A percentile compares a stretch with the other conserved stretches of the same genome.
Conservation (phyloP, 805 yeast genomes). For the Metschnikowia colocasiae region DNA sequence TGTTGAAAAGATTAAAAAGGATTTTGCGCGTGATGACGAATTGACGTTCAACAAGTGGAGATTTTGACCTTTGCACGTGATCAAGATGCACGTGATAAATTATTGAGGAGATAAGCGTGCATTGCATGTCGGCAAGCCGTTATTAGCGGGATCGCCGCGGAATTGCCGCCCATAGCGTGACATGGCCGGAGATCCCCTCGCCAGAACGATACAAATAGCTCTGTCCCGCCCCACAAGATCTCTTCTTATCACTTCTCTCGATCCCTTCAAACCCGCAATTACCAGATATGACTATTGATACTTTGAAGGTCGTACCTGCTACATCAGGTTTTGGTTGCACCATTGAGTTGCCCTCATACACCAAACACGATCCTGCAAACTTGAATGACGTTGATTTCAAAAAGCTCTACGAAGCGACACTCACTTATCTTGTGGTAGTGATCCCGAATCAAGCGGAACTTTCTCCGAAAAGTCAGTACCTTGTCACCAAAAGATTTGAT, state of each 20-base stretch:
- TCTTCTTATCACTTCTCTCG: background rate
- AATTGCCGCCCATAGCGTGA: background rate
- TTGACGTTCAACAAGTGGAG: background rate
- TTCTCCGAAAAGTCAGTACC: constrained; percentile 70
- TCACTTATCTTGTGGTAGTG: constrained; percentile 66
- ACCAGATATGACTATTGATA: constrained; percentile 5
- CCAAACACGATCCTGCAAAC: constrained; percentile 65
- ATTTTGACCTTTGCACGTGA: background rate
- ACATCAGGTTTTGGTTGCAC: constrained; percentile 57
- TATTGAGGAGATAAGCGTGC: background rate
- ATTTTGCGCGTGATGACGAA: background rate
- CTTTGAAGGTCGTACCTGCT: constrained; percentile 11
- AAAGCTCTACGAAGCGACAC: constrained; percentile 58
- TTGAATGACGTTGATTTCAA: constrained; percentile 65
- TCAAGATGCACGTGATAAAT: background rate
- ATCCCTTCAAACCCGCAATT: background rate
- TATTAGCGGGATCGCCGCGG: background rate
- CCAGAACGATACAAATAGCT: background rate
- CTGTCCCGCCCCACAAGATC: background rate
- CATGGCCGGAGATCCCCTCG: background rate
- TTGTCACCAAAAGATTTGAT: constrained; percentile 73
- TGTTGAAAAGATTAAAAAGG: background rate
- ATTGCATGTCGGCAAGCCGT: background rate
- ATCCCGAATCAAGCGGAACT: constrained; percentile 69
- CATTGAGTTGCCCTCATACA: constrained; percentile 59